Evolutionary conservation across 352 stramenopile genomes (phyloP), one percentile per base, ranked within the genome.

Genomic region (Pythium angustatum): DNA sequence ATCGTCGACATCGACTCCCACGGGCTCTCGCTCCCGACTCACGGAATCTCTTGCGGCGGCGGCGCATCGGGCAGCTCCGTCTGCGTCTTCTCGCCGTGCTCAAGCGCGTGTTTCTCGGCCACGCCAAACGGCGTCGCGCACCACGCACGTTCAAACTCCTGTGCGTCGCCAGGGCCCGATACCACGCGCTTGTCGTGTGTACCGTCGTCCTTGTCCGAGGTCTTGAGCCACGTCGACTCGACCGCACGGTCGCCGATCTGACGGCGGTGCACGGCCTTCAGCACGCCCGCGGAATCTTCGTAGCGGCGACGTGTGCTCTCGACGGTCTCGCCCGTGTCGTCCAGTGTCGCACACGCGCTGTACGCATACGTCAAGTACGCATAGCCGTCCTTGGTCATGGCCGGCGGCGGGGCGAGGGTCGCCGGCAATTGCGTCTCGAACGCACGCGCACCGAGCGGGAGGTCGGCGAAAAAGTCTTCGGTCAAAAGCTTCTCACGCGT

Each of bases 361-460:
- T 88, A 91, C 44, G 81, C 76, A 66, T 93, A 90, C 55, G 78
- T 81, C 53, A 62, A 78, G 69, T 71, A 91, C 24, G 75, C 61
- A 19, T 78, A 81, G 33, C 69, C 72, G 41, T 78, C 69, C 65
- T 79, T 81, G 30, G 77, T 79, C 51, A 78, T 77, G 38, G 64
- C 27, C 33, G 59, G 24, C 2, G 76, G 78, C 2, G 75, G 72
- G 30, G 57, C 45, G 12, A 85, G 14, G 19, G 58, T 72, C 17
- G 58, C 12, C 4, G 78, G 76, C 33, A 86, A 52, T 12, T 73
- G 63, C 10, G 80, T 87, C 50, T 76, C 75, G 51, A 87, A 76
- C n/a, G 73, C 59, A 30, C 77, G 76, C 7, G 72, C 76, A 7
- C 72, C 80, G 9, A 77, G 57, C 24, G 80, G 76, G 17, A 86